Evolutionary conservation across 257 asterid species (phyloP).

Genomic region (Paraleonurus japonicus): DNA sequence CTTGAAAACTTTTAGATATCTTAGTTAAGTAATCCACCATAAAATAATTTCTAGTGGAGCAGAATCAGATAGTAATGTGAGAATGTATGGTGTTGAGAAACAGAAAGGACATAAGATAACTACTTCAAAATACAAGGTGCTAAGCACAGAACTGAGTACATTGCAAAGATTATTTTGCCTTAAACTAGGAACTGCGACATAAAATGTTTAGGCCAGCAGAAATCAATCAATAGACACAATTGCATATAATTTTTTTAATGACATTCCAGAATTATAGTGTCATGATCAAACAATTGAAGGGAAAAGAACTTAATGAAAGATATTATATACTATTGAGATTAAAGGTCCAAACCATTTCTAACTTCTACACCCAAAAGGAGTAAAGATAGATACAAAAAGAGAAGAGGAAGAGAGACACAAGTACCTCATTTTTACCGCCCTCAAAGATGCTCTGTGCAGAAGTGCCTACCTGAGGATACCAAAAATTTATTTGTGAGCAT

Average conservation of each 20-base stretch:
- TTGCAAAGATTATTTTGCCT: neutral
- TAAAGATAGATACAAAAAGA: neutral
- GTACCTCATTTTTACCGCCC: conserved; percentile 40
- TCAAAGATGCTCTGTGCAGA: conserved; percentile 37
- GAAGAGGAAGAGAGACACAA: neutral
- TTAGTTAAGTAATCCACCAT: neutral
- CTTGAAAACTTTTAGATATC: neutral
- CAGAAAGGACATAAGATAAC: neutral
- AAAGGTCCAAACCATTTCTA: neutral
- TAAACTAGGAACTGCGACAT: neutral
- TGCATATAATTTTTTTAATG: neutral
- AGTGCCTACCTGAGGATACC: conserved; percentile 41
- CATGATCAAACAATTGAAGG: neutral
- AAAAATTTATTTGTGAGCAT: conserved; percentile 5
- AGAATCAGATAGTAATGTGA: neutral
- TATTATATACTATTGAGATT: neutral
- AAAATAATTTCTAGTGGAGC: neutral
- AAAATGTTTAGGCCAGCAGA: neutral
- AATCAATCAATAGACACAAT: neutral
- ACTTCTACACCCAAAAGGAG: neutral
- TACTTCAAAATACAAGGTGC: neutral
- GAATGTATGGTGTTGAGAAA: neutral
- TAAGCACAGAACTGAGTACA: neutral
- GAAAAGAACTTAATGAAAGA: neutral
- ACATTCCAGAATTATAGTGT: neutral